Conservation (phyloP, 2,329 filamentous ascomycete genomes). For the Epichloe coenophiala region DNA sequence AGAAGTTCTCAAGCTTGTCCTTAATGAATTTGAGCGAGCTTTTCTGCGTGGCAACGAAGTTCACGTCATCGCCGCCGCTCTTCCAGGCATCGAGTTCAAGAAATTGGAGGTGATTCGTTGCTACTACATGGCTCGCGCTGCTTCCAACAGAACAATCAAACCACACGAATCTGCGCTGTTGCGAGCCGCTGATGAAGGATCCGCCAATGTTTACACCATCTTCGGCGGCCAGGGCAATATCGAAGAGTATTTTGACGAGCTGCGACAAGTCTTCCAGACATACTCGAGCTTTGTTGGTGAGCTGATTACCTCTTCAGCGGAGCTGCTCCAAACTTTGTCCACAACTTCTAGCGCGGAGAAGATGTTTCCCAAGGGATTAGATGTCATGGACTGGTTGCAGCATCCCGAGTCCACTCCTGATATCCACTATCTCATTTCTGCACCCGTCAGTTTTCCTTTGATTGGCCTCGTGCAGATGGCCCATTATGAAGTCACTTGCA, state of each 20-base stretch:
- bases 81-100: slow-evolving; percentile 87
- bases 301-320: slow-evolving; percentile 66
- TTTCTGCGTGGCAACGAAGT: slow-evolving; percentile 95
- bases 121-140: slow-evolving; percentile 83
- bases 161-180: slow-evolving; percentile 88
- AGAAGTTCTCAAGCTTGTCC: slow-evolving; percentile 79
- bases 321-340: slow-evolving; percentile 74
- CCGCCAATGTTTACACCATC: slow-evolving; percentile 79
- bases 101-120: slow-evolving; percentile 79
- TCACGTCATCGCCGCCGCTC: slow-evolving; percentile 70
- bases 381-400: slow-evolving; percentile 87
- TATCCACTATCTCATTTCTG: slow-evolving; percentile 84
- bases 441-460: slow-evolving; percentile 87
- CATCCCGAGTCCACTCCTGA: slow-evolving; percentile 83
- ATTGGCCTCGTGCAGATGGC: slow-evolving; percentile 94
- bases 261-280: slow-evolving; percentile 79
- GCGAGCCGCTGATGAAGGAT: slow-evolving; percentile 71
- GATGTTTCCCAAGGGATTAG: slow-evolving; percentile 92
- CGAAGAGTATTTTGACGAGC: slow-evolving; percentile 97
- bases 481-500: slow-evolving; percentile 90
- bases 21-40: slow-evolving; percentile 92
- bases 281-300: slow-evolving; percentile 86
- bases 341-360: slow-evolving; percentile 80
- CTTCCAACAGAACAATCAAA: slow-evolving; percentile 74
- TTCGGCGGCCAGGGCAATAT: slow-evolving; percentile 98